Evolutionary conservation across 345 rosid species (phyloP).

Genomic region (Rhodomyrtus tomentosa): DNA sequence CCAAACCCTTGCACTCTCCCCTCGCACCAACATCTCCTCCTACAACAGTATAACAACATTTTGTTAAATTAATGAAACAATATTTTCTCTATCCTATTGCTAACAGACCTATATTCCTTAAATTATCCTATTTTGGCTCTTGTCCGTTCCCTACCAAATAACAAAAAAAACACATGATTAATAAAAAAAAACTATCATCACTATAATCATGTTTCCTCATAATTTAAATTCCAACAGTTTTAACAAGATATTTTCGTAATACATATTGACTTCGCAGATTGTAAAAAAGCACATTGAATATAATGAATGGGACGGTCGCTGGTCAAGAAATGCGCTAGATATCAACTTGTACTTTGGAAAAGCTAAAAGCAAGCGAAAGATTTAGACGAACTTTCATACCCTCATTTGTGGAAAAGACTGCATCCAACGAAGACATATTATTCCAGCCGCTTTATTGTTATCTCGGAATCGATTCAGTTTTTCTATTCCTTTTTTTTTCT

Average conservation of each 20-base stretch:
- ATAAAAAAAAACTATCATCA: too few species aligned
- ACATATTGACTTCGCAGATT: background rate
- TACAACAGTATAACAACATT: background rate
- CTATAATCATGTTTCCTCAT: too few species aligned
- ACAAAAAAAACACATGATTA: too few species aligned
- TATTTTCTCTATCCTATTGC: background rate
- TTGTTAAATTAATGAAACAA: background rate
- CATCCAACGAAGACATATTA: background rate
- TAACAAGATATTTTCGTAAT: background rate
- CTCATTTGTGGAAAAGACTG: background rate
- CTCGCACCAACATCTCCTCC: rapidly evolving
- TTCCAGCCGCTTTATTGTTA: background rate
- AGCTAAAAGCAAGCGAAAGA: background rate
- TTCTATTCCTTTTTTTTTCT: too few species aligned
- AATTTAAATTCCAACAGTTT: background rate
- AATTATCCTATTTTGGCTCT: background rate
- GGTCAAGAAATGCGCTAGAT: background rate
- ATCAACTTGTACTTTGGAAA: background rate
- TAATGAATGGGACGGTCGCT: background rate
- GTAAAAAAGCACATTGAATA: background rate
- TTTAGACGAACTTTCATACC: background rate
- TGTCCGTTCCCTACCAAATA: too few species aligned
- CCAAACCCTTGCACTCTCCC: background rate
- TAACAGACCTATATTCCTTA: too few species aligned
- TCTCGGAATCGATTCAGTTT: background rate